These are phyloP conservation scores for Microsporum canis DNA, from an alignment of 2,329 filamentous ascomycete genomes.

Conservation along the genomic window DNA sequence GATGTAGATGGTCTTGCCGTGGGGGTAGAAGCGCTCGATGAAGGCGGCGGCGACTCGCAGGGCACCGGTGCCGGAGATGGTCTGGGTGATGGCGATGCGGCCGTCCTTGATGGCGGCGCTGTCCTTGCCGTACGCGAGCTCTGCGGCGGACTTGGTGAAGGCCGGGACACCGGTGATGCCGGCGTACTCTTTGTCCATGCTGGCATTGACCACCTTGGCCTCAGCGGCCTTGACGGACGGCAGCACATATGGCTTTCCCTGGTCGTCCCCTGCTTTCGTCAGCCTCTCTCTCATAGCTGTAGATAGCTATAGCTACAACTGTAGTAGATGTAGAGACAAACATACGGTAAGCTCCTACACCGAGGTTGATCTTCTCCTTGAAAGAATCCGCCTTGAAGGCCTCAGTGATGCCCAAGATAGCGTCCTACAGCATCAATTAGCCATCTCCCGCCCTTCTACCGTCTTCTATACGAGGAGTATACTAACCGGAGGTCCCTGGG, in stretches of 20 bases:
- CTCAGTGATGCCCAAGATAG: slow-evolving; percentile 62
- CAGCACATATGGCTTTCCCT: slow-evolving; percentile 95
- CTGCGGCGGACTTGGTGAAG: slow-evolving; percentile 84
- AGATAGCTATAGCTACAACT: not conserved
- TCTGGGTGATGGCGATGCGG: slow-evolving; percentile 85
- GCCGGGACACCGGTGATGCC: slow-evolving; percentile 92
- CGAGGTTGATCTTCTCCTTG: slow-evolving; percentile 94
- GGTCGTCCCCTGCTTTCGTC: slow-evolving; percentile 55
- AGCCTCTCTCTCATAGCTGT: not conserved
- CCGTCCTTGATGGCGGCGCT: slow-evolving; percentile 61
- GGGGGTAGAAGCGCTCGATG: slow-evolving; percentile 80
- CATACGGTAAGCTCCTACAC: slow-evolving; percentile 87
- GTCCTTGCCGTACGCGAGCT: slow-evolving; percentile 78
- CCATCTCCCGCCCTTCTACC: not conserved
- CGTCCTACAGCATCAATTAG: slow-evolving; percentile 23
- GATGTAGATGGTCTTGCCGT: slow-evolving; percentile 91
- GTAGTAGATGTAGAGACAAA: not conserved
- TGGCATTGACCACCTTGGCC: slow-evolving; percentile 65
- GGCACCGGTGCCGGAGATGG: slow-evolving; percentile 94
- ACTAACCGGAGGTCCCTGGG: slow-evolving; percentile 84
- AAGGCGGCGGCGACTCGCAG: slow-evolving; percentile 91
- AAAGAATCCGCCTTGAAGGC: slow-evolving; percentile 96
- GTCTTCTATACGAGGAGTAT: slow-evolving; percentile 17
- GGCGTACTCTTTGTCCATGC: slow-evolving; percentile 93
- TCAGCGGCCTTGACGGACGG: slow-evolving; percentile 85